Percentiles rank a stretch among this genome's conserved stretches.
These are phyloP conservation scores for Colletotrichum chrysophilum DNA, from an alignment of 2,329 filamentous ascomycete species.

Conservation along the genomic window DNA sequence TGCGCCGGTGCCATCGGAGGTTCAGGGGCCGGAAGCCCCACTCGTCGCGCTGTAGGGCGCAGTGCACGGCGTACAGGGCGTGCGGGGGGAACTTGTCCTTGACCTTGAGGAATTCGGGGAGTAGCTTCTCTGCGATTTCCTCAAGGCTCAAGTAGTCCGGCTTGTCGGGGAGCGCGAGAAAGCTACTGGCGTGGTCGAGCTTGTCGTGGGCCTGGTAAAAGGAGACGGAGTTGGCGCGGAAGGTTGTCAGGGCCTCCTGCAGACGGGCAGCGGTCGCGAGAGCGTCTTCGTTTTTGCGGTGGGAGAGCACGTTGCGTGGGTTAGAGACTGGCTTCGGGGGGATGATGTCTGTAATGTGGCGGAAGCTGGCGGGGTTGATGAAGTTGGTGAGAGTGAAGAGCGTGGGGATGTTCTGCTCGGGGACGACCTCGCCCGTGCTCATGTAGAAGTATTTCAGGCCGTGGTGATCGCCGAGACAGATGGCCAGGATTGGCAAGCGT, in stretches of 20 bases:
- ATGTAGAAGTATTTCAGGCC: conserved; percentile 61
- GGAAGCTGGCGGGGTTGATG: conserved; percentile 43
- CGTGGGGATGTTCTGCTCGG: conserved; percentile 44
- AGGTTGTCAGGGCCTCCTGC: conserved; percentile 52
- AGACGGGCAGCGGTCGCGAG: conserved; percentile 33
- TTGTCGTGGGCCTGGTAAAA: conserved; percentile 53
- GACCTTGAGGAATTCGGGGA: conserved; percentile 39
- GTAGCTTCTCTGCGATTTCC: conserved; percentile 52
- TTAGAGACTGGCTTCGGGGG: conserved; percentile 11
- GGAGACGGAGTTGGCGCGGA: conserved; percentile 45
- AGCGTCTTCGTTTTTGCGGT: background rate
- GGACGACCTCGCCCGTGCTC: conserved; percentile 54
- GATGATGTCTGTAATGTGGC: conserved; percentile 31
- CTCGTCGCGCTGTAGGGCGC: conserved; percentile 64
- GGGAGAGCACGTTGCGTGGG: conserved; percentile 18
- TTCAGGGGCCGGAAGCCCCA: conserved; percentile 63
- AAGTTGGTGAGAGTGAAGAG: conserved; percentile 58
- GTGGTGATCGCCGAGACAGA: conserved; percentile 58
- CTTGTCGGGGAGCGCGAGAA: conserved; percentile 41
- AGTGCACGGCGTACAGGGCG: conserved; percentile 73
- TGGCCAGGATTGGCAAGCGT: conserved; percentile 52
- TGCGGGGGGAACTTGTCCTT: conserved; percentile 46
- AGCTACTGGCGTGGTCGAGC: conserved; percentile 50
- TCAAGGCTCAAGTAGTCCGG: conserved; percentile 54
- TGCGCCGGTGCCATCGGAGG: conserved; percentile 31